Evolutionary conservation across 306 rosid genomes (phyloP).

Genomic region (Sindora glabra): DNA sequence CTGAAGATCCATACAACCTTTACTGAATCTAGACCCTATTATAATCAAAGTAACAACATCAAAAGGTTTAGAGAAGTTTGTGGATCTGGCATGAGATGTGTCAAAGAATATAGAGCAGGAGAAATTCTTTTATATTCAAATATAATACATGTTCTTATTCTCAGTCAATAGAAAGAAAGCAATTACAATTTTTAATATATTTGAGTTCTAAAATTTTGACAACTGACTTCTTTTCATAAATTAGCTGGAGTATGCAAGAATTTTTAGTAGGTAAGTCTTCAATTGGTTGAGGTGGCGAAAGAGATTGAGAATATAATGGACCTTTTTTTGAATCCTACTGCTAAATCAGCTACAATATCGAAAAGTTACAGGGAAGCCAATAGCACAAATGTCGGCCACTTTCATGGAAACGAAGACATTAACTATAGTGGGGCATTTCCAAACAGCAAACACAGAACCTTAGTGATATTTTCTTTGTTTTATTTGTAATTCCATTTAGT

Average conservation of each 20-base stretch:
- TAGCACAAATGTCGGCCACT: background rate
- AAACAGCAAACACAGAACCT: background rate
- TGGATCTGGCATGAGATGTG: conserved; percentile 39
- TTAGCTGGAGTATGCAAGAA: no score
- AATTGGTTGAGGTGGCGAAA: conserved; percentile 38
- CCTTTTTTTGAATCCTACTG: conserved; percentile 14
- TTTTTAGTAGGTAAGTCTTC: no score
- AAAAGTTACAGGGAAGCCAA: conserved; percentile 14
- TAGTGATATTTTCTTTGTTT: no score
- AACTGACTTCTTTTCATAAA: no score
- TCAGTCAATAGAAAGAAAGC: no score
- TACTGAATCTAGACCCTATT: conserved; percentile 11
- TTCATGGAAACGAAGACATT: background rate
- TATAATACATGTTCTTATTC: no score
- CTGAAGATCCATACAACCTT: conserved; percentile 22
- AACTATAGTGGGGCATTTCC: conserved; percentile 20
- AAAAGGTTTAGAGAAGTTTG: conserved; percentile 21
- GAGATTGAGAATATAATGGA: conserved; percentile 30
- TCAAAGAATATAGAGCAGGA: no score
- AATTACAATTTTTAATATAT: no score
- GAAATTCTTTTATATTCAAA: no score
- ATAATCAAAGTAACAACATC: conserved; percentile 8
- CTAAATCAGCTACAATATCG: conserved; percentile 14
- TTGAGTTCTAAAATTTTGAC: no score
- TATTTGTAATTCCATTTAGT: no score